These are phyloP conservation scores for Acidiella bohemica DNA, from an alignment of 495 filamentous ascomycete species.

Conservation along the genomic window DNA sequence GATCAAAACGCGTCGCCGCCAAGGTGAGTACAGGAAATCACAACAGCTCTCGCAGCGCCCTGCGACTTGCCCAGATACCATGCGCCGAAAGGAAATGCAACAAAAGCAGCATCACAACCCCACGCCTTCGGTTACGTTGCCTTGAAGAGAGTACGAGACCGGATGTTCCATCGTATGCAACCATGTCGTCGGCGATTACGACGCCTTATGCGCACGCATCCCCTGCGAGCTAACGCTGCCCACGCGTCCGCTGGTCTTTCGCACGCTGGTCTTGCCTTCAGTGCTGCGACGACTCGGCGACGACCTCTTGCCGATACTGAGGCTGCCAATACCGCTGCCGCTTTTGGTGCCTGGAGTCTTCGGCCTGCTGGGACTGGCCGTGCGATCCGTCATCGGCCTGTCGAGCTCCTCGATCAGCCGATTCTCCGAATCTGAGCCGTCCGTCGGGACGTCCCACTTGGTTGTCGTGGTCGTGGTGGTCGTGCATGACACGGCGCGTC, in stretches of 20 bases:
- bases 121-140: background rate
- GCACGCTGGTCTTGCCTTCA: conserved; percentile 51
- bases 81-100: background rate
- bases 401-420: conserved; percentile 11
- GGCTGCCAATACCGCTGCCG: conserved; percentile 47
- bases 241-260: conserved; percentile 88
- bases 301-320: conserved; percentile 60
- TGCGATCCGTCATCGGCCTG: conserved; percentile 32
- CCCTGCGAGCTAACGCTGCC: conserved; percentile 49
- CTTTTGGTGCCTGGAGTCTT: conserved; percentile 53
- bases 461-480: conserved; percentile 49
- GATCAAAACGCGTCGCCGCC: too few relatives aligned
- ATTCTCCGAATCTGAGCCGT: conserved; percentile 28
- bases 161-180: conserved; percentile 48
- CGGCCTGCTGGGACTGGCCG: conserved; percentile 39
- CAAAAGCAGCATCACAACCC: background rate
- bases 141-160: background rate
- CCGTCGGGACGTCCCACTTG: conserved; percentile 20
- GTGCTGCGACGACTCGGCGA: conserved; percentile 47
- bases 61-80: too few relatives aligned
- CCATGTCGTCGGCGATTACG: conserved; percentile 29
- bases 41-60: conserved; percentile 1
- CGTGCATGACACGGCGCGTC: conserved; percentile 44
- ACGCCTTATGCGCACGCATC: conserved; percentile 15
- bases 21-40: too few relatives aligned